Evolutionary conservation across 2,329 filamentous ascomycete genomes (phyloP).

Genomic region (Calonectria fujianensis): DNA sequence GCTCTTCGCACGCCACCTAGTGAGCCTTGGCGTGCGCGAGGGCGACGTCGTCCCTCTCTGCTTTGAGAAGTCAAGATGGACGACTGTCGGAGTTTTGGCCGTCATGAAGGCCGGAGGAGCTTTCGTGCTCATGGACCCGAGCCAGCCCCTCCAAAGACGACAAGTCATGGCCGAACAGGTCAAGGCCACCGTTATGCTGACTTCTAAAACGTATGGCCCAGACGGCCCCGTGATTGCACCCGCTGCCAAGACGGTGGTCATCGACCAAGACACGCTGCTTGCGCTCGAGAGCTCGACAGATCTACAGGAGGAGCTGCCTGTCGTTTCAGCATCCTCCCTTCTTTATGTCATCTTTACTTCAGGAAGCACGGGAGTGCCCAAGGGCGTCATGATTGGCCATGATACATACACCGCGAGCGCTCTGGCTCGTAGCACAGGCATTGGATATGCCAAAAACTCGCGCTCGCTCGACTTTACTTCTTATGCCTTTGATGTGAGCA

Average conservation of each 20-base stretch:
- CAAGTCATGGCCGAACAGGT: slow-evolving; percentile 5
- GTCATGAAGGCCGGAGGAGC: slow-evolving; percentile 2
- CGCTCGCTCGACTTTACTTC: slow-evolving; percentile 1
- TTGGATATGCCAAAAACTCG: neutral
- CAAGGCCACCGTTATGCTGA: neutral
- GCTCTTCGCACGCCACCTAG: neutral
- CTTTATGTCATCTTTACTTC: slow-evolving; percentile 6
- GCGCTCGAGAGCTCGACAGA: neutral
- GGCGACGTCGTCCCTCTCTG: neutral
- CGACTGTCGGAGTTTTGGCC: neutral
- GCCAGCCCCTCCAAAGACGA: neutral
- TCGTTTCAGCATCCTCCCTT: slow-evolving; percentile 62
- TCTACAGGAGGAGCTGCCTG: slow-evolving; percentile 33
- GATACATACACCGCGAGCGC: slow-evolving; percentile 67
- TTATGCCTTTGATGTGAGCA: neutral
- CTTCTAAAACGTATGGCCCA: neutral
- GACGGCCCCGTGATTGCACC: neutral
- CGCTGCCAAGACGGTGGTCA: neutral
- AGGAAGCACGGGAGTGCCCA: slow-evolving; percentile 76
- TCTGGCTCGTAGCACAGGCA: slow-evolving; percentile 51
- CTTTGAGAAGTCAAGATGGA: slow-evolving; percentile 10
- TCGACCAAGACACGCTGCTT: neutral
- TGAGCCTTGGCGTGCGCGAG: neutral
- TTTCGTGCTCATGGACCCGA: neutral
- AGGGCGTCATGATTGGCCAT: slow-evolving; percentile 58